These are phyloP conservation scores for Cochlearia excelsa DNA, from an alignment of 345 rosid species.

Conservation along the genomic window DNA sequence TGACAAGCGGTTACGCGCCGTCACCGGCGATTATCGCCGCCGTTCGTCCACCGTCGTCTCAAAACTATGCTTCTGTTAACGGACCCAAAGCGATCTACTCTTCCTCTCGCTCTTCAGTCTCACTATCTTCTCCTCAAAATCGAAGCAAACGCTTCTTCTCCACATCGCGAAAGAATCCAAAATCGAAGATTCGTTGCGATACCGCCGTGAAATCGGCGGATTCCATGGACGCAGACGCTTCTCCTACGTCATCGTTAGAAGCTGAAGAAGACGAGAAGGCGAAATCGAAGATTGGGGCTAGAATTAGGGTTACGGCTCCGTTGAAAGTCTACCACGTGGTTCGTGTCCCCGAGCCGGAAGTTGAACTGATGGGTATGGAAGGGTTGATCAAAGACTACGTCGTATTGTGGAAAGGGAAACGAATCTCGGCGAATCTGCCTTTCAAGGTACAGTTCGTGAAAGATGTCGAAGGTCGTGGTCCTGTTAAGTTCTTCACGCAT, in stretches of 20 bases:
- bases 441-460: slow-evolving; percentile 67
- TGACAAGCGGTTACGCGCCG: slow-evolving; percentile 6
- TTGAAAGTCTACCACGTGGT: slow-evolving; percentile 85
- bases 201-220: slow-evolving; percentile 38
- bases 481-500: slow-evolving; percentile 85
- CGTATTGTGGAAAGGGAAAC: slow-evolving; percentile 70
- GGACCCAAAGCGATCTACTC: slow-evolving; percentile 16
- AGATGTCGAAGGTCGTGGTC: slow-evolving; percentile 62
- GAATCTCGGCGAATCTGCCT: slow-evolving; percentile 78
- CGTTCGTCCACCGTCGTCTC: slow-evolving; percentile 31
- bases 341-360: slow-evolving; percentile 48
- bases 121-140: slow-evolving; percentile 14
- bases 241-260: slow-evolving; percentile 27
- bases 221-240: not conserved
- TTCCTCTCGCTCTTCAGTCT: slow-evolving; percentile 16
- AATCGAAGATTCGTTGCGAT: slow-evolving; percentile 39
- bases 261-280: slow-evolving; percentile 33
- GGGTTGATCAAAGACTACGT: slow-evolving; percentile 72
- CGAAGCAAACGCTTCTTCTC: slow-evolving; percentile 32
- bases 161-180: slow-evolving; percentile 22
- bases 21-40: slow-evolving; percentile 35
- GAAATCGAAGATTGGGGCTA: slow-evolving; percentile 47
- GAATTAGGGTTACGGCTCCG: slow-evolving; percentile 71
- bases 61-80: not conserved
- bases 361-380: slow-evolving; percentile 77